Evolutionary conservation across 2,329 filamentous ascomycete genomes (phyloP).

Genomic region (Niveomyces coronatus): DNA sequence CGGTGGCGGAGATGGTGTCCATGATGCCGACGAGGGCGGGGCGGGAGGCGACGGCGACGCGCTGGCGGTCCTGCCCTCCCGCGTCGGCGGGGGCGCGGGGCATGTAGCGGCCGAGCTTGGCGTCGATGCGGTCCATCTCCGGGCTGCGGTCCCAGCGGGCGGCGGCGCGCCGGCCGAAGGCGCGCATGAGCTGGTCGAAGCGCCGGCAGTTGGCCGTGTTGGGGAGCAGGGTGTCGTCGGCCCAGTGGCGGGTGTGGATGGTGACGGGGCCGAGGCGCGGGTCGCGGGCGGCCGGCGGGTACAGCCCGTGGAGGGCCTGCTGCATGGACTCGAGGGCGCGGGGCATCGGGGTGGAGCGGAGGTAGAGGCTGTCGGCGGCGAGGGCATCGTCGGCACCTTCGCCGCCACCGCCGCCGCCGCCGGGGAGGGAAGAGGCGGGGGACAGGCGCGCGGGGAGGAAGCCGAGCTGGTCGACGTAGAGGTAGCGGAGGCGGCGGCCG

Average conservation of each 20-base stretch:
- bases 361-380: conserved; percentile 53
- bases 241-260: conserved; percentile 52
- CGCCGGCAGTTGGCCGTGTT: conserved; percentile 67
- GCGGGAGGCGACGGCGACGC: conserved; percentile 72
- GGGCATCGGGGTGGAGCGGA: conserved; percentile 64
- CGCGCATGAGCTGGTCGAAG: conserved; percentile 57
- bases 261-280: conserved; percentile 47
- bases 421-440: too few relatives aligned
- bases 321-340: conserved; percentile 70
- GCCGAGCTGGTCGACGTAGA: conserved; percentile 65
- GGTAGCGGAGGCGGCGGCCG: conserved; percentile 54
- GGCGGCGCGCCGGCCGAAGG: conserved; percentile 63
- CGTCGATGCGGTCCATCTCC: conserved; percentile 77
- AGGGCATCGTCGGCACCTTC: conserved; percentile 38
- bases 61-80: conserved; percentile 30
- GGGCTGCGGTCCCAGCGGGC: conserved; percentile 63
- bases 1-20: conserved; percentile 85
- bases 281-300: conserved; percentile 43
- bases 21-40: conserved; percentile 83
- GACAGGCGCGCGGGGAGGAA: conserved; percentile 62
- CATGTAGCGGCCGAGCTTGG: conserved; percentile 76
- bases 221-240: conserved; percentile 70
- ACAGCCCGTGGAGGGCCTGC: conserved; percentile 65
- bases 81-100: conserved; percentile 38
- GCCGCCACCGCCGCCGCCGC: too few relatives aligned